Evolutionary conservation across 2,329 filamentous ascomycete species (phyloP).

Genomic region (Raffaelea deltoideospora): DNA sequence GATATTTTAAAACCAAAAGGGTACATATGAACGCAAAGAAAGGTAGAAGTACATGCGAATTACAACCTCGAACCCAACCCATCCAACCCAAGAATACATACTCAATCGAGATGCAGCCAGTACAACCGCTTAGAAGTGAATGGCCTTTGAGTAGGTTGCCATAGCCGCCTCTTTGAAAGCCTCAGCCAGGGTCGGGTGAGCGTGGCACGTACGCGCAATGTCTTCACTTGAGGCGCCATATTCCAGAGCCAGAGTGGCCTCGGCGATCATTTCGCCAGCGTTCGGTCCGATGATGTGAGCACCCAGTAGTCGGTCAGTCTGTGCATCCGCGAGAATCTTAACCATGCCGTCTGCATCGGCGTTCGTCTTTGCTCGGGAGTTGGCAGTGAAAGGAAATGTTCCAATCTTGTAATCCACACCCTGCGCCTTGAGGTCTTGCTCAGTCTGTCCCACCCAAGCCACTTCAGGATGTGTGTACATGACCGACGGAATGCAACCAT

Average conservation of each 20-base stretch:
- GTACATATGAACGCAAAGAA: too few relatives aligned
- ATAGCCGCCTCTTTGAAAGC: constrained; percentile 99
- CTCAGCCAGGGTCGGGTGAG: constrained; percentile 89
- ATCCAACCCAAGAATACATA: neutral
- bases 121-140: constrained; percentile 74
- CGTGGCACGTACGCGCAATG: constrained; percentile 87
- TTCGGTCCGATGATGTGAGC: constrained; percentile 94
- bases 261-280: constrained; percentile 98
- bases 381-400: constrained; percentile 93
- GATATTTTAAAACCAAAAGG: too few relatives aligned
- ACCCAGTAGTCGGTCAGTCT: constrained; percentile 90
- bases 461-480: constrained; percentile 99
- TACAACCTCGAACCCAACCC: too few relatives aligned
- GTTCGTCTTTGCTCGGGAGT: constrained; percentile 98
- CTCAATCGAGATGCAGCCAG: too few relatives aligned
- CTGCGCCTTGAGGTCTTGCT: constrained; percentile 83
- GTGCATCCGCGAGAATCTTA: constrained; percentile 90
- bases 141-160: constrained; percentile 88
- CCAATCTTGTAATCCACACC: constrained; percentile 87
- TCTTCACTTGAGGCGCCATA: constrained; percentile 94
- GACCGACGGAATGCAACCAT: constrained; percentile 90
- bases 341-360: constrained; percentile 89
- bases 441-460: constrained; percentile 95
- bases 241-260: constrained; percentile 87
- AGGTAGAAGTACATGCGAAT: too few relatives aligned